Conservation (phyloP, 306 rosid genomes). For the Begonia peltatifolia region DNA sequence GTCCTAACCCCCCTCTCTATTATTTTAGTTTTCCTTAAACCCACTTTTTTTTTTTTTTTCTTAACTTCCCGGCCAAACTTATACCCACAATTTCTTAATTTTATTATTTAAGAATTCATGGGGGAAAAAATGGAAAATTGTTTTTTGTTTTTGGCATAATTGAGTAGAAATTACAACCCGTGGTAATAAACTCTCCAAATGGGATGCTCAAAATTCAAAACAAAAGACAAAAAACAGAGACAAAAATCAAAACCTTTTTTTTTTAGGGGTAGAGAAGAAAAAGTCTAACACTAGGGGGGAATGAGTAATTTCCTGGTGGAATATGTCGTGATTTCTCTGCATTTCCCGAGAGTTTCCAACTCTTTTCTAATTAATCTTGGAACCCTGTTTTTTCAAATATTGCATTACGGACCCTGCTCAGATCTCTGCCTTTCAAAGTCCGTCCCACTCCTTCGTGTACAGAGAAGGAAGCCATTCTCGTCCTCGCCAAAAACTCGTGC, state of each 20-base stretch:
- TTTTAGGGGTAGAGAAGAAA: background rate
- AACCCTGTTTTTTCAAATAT: constrained; percentile 80
- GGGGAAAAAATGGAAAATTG: too few relatives aligned
- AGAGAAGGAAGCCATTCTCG: constrained; percentile 61
- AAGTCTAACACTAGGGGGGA: background rate
- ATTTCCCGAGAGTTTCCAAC: background rate
- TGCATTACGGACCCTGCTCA: constrained; percentile 60
- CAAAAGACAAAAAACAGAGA: too few relatives aligned
- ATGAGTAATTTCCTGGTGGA: background rate
- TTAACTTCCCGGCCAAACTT: too few relatives aligned
- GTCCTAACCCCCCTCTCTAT: too few relatives aligned
- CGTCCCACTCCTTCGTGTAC: constrained; percentile 79
- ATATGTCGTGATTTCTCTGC: background rate
- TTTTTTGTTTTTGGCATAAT: too few relatives aligned
- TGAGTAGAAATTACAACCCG: too few relatives aligned
- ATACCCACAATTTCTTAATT: too few relatives aligned
- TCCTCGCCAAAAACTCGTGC: constrained; percentile 61
- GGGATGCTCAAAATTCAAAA: too few relatives aligned
- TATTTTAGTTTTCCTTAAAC: too few relatives aligned
- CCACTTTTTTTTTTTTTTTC: too few relatives aligned
- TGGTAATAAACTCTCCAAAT: too few relatives aligned
- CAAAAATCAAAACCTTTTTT: background rate
- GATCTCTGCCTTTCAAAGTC: constrained; percentile 74
- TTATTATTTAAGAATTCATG: too few relatives aligned
- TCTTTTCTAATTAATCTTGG: constrained; percentile 25